Base-by-base conservation (phyloP, 2,329 filamentous ascomycete species). In the Mollisiaceae sp. region DNA sequence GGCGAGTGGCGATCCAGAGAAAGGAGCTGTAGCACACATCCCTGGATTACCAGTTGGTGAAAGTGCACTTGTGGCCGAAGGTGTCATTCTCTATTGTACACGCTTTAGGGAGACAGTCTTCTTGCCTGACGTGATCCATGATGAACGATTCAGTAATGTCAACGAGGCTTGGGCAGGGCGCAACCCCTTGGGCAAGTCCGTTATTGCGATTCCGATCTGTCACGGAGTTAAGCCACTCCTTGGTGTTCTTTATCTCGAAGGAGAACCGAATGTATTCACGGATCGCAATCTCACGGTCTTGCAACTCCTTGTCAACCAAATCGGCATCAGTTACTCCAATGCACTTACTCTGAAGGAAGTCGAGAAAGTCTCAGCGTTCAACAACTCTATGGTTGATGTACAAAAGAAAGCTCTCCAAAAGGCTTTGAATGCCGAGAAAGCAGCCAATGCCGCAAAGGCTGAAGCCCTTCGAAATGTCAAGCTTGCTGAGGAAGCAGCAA, bases 401-500 rank as follows among this genome's bases (percentile, higher is more conserved):
- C 91, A 94, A 75, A 93, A 91, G 77, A 85, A 86, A 35, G 89
- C 91, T 2, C 82, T 94, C 11, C 85, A 84, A 3, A 89, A 93
- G 74, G 91, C 91, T 14, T 83, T 89, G 63, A 86, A 89, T 66
- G 89, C 91, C 0, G 91, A 94, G 76, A 85, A 85, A 66, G 93
- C 93, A 76, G 91, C 91, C 11, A 93, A 92, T 76, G 81, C 86
- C 60, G 91, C 91, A 0, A 91, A 94, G 75, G 87, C 89, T 0
- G 87, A 92, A 74, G 91, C 91, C 8, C 88, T 91, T 74, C 86
- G 89, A 66, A 93, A 92, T 75, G 91, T 94, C 75, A 90, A 91
- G 77, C 83, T 94, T 45, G 92, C 92, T 18, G 91, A 94, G 75
- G 91, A 94, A 76, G 91, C 91, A 12, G 91, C 91, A 24, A 92